Evolutionary conservation across 2,329 filamentous ascomycete species (phyloP).

Genomic region (Botrytis hyacinthi): DNA sequence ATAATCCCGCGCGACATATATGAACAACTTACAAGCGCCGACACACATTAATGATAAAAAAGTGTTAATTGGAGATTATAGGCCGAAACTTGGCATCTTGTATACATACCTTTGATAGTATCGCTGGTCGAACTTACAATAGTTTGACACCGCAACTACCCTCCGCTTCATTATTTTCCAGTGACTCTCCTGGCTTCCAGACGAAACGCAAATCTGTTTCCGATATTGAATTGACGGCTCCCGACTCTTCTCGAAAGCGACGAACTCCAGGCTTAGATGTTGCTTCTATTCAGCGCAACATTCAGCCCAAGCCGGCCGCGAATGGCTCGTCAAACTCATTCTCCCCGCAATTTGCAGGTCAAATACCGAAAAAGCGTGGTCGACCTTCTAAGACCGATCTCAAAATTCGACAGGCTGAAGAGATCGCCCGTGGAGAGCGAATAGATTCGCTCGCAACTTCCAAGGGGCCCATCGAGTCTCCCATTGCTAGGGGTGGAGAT

Average conservation of each 20-base stretch:
- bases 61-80: conserved; percentile 20
- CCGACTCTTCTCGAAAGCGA: conserved; percentile 29
- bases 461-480: conserved; percentile 10
- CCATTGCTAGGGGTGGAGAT: conserved; percentile 20
- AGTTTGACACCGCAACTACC: conserved; percentile 11
- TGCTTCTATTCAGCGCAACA: conserved; percentile 26
- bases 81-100: conserved; percentile 36
- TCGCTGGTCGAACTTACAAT: conserved; percentile 18
- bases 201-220: conserved; percentile 33
- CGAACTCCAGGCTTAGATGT: conserved; percentile 30
- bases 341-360: conserved; percentile 22
- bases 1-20: conserved; percentile 7
- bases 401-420: conserved; percentile 32
- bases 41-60: not conserved
- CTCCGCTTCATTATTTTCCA: conserved; percentile 10
- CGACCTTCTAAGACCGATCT: conserved; percentile 37
- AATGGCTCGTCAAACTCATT: conserved; percentile 32
- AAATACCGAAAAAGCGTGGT: conserved; percentile 34
- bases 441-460: conserved; percentile 27
- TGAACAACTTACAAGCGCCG: not conserved
- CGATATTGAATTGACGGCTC: conserved; percentile 26
- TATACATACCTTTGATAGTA: conserved; percentile 32
- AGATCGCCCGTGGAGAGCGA: conserved; percentile 34
- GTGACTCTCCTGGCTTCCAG: conserved; percentile 19
- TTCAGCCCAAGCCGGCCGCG: conserved; percentile 35